phyloP scores from a whole-genome alignment of 192 early-diverging fungal species.

The Coemansia sp. region DNA sequence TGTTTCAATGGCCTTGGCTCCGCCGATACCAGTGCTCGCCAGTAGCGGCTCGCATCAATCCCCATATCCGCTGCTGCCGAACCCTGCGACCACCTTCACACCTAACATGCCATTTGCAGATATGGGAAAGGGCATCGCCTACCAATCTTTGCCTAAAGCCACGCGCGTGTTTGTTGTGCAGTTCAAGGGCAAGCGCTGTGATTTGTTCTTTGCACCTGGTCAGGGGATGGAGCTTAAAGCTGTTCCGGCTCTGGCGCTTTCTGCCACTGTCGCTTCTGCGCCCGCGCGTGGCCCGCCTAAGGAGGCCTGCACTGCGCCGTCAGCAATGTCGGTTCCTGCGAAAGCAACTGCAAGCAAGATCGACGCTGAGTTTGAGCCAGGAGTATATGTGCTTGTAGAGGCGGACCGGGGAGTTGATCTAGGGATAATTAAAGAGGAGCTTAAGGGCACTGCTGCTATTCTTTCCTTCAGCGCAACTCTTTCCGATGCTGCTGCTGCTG shows the following conservation, averaged over 20 bases:
- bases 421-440: slow-evolving; percentile 41
- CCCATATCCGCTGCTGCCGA: slow-evolving; percentile 35
- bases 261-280: slow-evolving; percentile 11
- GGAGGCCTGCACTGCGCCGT: background rate
- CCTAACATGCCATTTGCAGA: slow-evolving; percentile 54
- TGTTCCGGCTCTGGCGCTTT: slow-evolving; percentile 26
- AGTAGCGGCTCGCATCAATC: slow-evolving; percentile 4
- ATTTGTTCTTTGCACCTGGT: slow-evolving; percentile 42
- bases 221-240: slow-evolving; percentile 24
- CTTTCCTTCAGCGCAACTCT: slow-evolving; percentile 20
- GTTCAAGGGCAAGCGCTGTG: slow-evolving; percentile 46
- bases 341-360: background rate
- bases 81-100: slow-evolving; percentile 46
- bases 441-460: slow-evolving; percentile 20
- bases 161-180: slow-evolving; percentile 50
- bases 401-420: slow-evolving; percentile 52
- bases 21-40: slow-evolving; percentile 13
- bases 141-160: slow-evolving; percentile 30
- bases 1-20: slow-evolving; percentile 4
- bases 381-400: slow-evolving; percentile 44
- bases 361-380: slow-evolving; percentile 12
- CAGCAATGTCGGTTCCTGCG: slow-evolving; percentile 3
- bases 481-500: slow-evolving; percentile 3
- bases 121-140: slow-evolving; percentile 49
- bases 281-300: background rate